Conservation (phyloP, 257 asterid species). For the Nicotiana undulata region DNA sequence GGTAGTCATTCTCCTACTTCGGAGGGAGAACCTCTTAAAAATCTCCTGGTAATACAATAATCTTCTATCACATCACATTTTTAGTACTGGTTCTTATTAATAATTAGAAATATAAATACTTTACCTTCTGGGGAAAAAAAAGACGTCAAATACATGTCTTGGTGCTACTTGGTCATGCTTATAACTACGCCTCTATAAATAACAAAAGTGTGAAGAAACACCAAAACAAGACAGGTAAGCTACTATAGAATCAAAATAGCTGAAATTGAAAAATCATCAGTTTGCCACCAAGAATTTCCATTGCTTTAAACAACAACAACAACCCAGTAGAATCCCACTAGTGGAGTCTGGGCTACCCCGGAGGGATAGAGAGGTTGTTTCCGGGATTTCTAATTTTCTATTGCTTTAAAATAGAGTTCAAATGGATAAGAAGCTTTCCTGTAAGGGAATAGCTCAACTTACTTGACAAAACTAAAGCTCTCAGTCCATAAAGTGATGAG, state of each 20-base stretch:
- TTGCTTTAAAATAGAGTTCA: background rate
- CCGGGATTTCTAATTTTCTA: too few relatives aligned
- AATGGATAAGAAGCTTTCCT: background rate
- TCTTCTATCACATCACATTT: too few relatives aligned
- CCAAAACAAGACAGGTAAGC: background rate
- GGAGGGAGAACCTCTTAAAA: background rate
- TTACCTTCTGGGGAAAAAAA: too few relatives aligned
- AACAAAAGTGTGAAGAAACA: background rate
- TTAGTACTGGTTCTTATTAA: too few relatives aligned
- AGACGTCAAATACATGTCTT: too few relatives aligned
- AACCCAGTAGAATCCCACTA: too few relatives aligned
- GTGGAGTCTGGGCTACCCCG: too few relatives aligned
- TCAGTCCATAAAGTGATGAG: background rate
- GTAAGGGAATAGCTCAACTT: background rate
- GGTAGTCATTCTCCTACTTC: background rate
- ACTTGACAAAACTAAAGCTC: constrained; percentile 7
- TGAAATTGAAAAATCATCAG: background rate
- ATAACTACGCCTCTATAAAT: background rate
- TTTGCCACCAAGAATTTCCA: background rate
- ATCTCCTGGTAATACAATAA: background rate
- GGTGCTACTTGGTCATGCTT: background rate
- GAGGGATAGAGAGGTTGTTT: too few relatives aligned
- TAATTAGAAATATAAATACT: too few relatives aligned
- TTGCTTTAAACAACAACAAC: too few relatives aligned
- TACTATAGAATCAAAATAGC: background rate